Base-by-base conservation (phyloP, 495 filamentous ascomycete genomes). In the Penicillium subrubescens region DNA sequence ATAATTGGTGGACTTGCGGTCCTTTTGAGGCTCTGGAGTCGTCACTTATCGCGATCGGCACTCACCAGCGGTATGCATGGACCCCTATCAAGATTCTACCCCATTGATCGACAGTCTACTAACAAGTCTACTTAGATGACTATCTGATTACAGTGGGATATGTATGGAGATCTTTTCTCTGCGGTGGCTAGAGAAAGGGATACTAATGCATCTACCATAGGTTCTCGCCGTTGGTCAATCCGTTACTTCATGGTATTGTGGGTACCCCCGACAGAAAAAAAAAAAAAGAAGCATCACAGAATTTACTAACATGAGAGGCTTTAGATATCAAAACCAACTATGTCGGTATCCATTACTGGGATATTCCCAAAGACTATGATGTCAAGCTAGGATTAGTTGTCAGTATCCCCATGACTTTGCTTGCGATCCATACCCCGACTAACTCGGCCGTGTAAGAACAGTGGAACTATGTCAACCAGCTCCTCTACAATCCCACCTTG, bases 401-500 rank as follows among this genome's bases (percentile, higher is more conserved):
- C 60, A 57, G 73, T 53, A 31, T 51, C n/a, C 51, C 19, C 8
- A 10, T 5, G 19, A 54, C 14, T 44, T 44, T 44, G 29, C 5
- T 14, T n/a, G 5, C 4, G 17, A 29, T 6, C 7, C 57, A 27
- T 12, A n/a, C 46, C 8, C 21, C 44, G 15, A 50, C 34, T 39
- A 4, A 60, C 43, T 48, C 46, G 2, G 15, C 11, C 10, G 7
- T 35, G 14, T 52, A 8, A 50, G 64, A 23, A 31, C 14, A 75
- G 68, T 78, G 71, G 69, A 74, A 84, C 62, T 85, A 84, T 29
- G 82, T 82, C 3, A 82, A 85, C 21, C 86, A 89, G 66, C 78
- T 88, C 34, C 68, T 89, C 25, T 90, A 90, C 69, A 88, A 89
- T 63, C 87, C 87, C 0, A 82, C 87, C 60, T 73, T 91, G 39